phyloP scores from a whole-genome alignment of 352 stramenopile species.

The Phytopythium vexans region DNA sequence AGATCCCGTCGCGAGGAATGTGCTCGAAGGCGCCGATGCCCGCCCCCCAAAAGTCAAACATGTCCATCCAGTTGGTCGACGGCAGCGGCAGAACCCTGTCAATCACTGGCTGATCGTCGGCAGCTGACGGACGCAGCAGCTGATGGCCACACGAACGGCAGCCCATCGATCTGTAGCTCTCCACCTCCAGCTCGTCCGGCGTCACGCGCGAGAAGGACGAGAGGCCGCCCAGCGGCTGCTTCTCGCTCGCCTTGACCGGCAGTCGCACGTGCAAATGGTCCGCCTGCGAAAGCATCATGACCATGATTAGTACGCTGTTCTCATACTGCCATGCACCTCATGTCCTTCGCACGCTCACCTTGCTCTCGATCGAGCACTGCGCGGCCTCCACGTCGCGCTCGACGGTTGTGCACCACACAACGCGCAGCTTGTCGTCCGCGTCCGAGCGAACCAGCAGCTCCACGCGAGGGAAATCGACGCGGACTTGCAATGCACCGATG shows the following conservation, averaged over 20 bases:
- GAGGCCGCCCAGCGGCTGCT: constrained; percentile 44
- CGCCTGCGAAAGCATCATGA: neutral
- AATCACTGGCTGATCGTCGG: constrained; percentile 10
- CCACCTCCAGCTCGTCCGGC: constrained; percentile 30
- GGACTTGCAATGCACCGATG: constrained; percentile 21
- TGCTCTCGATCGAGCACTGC: constrained; percentile 28
- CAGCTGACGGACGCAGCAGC: constrained; percentile 8
- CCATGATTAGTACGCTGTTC: neutral
- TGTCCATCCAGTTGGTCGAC: constrained; percentile 84
- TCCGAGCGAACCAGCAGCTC: constrained; percentile 16
- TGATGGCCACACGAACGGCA: constrained; percentile 40
- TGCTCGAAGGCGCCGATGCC: constrained; percentile 79
- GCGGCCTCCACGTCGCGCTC: constrained; percentile 50
- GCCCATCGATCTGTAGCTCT: constrained; percentile 36
- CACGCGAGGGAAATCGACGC: constrained; percentile 35
- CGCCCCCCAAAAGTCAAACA: constrained; percentile 85
- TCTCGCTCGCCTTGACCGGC: constrained; percentile 43
- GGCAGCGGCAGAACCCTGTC: constrained; percentile 70
- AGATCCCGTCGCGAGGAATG: constrained; percentile 67
- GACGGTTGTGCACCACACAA: constrained; percentile 51
- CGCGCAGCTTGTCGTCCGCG: constrained; percentile 1
- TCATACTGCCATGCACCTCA: too few species aligned
- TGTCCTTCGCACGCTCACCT: constrained; percentile 6
- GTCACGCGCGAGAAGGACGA: constrained; percentile 57
- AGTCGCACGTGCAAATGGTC: constrained; percentile 72